Percentiles rank a stretch among this genome's conserved stretches.
Conservation (phyloP, 306 rosid genomes). For the Cucurbita argyrosperma region DNA sequence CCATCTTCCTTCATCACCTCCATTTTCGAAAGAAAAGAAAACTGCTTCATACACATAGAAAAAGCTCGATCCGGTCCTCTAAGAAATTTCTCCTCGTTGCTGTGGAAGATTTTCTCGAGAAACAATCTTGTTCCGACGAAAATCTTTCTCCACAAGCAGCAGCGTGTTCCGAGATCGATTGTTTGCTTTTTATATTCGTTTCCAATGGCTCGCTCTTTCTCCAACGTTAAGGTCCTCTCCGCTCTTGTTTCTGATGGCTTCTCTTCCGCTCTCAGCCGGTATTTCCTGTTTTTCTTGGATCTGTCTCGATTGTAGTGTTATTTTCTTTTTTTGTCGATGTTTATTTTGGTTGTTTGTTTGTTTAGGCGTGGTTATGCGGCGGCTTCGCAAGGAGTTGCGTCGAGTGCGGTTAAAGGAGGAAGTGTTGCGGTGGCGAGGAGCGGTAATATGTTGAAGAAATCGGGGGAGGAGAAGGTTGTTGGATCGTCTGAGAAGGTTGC, state of each 20-base stretch:
- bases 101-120: conserved; percentile 5
- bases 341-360: neutral
- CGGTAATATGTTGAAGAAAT: conserved; percentile 19
- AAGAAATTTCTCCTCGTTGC: neutral
- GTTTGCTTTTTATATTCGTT: neutral
- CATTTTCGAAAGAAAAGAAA: neutral
- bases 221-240: conserved; percentile 43
- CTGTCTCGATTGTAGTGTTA: neutral
- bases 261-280: conserved; percentile 44
- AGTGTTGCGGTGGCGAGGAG: conserved; percentile 10
- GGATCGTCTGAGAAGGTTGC: conserved; percentile 32
- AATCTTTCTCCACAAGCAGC: neutral
- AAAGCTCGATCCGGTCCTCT: neutral
- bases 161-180: neutral
- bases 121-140: neutral
- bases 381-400: conserved; percentile 30
- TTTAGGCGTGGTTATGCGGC: conserved; percentile 64
- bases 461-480: conserved; percentile 22
- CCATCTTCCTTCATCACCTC: neutral
- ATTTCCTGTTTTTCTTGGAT: neutral
- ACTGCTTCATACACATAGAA: neutral
- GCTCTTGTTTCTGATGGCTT: conserved; percentile 28
- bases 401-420: conserved; percentile 22
- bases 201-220: conserved; percentile 72
- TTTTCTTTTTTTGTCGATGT: neutral